These are phyloP conservation scores for Saposhnikovia divaricata DNA, from an alignment of 129 eudicot species.

Conservation along the genomic window DNA sequence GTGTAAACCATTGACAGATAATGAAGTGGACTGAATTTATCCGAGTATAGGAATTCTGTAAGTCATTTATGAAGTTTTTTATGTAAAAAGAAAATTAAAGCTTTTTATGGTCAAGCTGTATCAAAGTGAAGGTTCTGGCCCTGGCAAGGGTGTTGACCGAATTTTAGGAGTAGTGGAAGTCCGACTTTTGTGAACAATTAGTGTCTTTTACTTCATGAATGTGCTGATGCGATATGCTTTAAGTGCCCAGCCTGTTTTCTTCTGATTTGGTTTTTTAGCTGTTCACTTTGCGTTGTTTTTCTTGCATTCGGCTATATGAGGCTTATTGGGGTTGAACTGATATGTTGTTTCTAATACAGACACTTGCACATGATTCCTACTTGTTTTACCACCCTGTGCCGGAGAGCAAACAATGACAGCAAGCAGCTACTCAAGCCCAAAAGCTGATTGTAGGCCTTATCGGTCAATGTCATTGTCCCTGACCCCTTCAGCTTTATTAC, in stretches of 20 bases:
- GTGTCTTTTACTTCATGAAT: no score
- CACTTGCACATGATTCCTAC: conserved; percentile 90
- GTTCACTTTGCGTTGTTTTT: not conserved
- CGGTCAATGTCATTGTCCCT: conserved; percentile 10
- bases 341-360: conserved; percentile 38
- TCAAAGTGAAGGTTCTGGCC: not conserved
- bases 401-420: not conserved
- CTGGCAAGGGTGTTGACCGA: not conserved
- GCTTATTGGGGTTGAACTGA: not conserved
- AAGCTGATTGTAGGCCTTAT: not conserved
- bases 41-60: not conserved
- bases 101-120: not conserved
- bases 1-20: not conserved
- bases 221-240: not conserved
- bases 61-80: not conserved
- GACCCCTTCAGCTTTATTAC: not conserved
- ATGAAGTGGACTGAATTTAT: not conserved
- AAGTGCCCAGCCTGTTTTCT: not conserved
- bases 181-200: not conserved
- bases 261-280: not conserved
- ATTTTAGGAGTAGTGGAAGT: not conserved
- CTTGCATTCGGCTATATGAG: not conserved
- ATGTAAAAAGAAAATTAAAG: not conserved
- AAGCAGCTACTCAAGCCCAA: not conserved
- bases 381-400: conserved; percentile 38